These are phyloP conservation scores for Tremellales sp. DNA, from an alignment of 1,284 basidiomycete species.

Conservation along the genomic window DNA sequence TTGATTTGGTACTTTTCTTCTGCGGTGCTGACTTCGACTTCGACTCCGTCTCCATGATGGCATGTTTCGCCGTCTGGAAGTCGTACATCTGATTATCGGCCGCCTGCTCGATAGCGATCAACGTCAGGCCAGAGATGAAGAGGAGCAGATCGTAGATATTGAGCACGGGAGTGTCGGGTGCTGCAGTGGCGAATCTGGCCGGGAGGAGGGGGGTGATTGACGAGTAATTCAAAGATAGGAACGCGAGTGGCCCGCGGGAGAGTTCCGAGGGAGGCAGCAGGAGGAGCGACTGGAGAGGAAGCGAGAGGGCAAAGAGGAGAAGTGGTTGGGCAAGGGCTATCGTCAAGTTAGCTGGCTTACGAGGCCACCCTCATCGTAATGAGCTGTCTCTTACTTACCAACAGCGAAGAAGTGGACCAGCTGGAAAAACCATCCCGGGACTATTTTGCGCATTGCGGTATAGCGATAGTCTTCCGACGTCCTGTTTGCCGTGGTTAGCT, in stretches of 20 bases:
- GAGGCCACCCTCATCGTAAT: too few species aligned
- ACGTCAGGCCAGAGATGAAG: slow-evolving; percentile 58
- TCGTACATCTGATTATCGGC: slow-evolving; percentile 89
- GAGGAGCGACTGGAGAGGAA: slow-evolving; percentile 46
- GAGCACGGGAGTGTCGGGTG: slow-evolving; percentile 38
- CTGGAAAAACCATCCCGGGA: slow-evolving; percentile 70
- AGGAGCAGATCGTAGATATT: slow-evolving; percentile 61
- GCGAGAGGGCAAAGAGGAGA: slow-evolving; percentile 68
- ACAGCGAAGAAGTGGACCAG: slow-evolving; percentile 79
- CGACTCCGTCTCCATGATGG: slow-evolving; percentile 22
- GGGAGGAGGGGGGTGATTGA: slow-evolving; percentile 18
- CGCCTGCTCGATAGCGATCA: slow-evolving; percentile 66
- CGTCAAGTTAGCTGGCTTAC: background rate
- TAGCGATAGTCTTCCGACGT: slow-evolving; percentile 85
- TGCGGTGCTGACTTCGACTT: slow-evolving; percentile 4
- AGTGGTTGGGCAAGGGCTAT: slow-evolving; percentile 34
- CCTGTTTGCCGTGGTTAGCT: background rate
- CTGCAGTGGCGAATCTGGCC: slow-evolving; percentile 41
- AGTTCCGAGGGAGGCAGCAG: slow-evolving; percentile 48
- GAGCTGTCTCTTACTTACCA: slow-evolving; percentile 49
- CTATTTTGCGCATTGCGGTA: slow-evolving; percentile 64
- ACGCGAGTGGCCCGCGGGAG: slow-evolving; percentile 38
- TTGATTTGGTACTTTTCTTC: slow-evolving; percentile 10
- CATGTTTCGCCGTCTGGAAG: slow-evolving; percentile 72
- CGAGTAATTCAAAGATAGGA: slow-evolving; percentile 11